Base-by-base conservation (phyloP, 2,329 filamentous ascomycete genomes). In the Passalora sequoiae region DNA sequence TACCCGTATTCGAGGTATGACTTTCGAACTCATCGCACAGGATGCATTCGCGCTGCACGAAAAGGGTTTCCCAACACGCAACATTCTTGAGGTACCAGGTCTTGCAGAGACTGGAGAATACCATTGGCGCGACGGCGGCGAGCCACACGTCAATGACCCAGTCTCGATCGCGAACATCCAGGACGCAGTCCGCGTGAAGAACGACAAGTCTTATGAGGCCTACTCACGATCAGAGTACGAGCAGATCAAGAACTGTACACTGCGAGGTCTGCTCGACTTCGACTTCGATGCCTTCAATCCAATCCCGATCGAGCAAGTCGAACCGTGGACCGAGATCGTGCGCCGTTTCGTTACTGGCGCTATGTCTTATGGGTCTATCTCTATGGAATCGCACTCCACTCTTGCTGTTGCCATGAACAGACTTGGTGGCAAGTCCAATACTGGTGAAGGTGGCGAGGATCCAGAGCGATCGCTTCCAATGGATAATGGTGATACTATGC, bases 291-390 rank as follows among this genome's bases (percentile, higher is more conserved):
- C 92, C 55, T 76, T 81, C 55, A 80, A 76, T 12, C 81, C 89
- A 1, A 87, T 97, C 19, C 88, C 89, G 4, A 94, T 97, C 54
- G 91, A 96, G 57, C 89, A 96, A 68, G 91, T 97, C 46, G 91
- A 97, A 72, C 88, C 91, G 15, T 97, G 91, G 91, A 96, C 91
- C 3, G 89, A 96, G 60, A 96, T 97, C 58, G 91, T 96, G 33
- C 86, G 91, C 54, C 86, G 91, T 51, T 96, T 96, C 73, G 92
- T 91, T 59, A 96, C 91, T 28, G 91, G 91, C 64, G 91, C 91
- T 57, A 97, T 97, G 91, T 97, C 91, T 2, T 97, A 97, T 63
- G 91, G 91, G 36, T 96, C 91, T 29, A 97, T 97, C 60, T 96
- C 91, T 4, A 95, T 96, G 88, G 91, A 97, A 67, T 91, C 91